Base-by-base conservation (phyloP, 345 rosid species). In the Streptanthus diversifolius region DNA sequence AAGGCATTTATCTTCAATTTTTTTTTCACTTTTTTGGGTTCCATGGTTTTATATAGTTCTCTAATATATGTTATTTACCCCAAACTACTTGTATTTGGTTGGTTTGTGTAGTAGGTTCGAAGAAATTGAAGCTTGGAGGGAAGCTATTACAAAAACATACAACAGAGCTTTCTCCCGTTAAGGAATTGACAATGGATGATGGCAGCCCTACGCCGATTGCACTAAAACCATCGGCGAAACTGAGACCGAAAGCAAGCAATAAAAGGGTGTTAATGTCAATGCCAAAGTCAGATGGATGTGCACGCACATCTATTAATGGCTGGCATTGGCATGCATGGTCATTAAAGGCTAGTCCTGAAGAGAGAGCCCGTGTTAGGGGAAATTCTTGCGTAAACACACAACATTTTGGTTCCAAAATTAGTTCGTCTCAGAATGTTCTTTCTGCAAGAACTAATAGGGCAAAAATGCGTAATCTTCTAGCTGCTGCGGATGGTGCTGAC, bases 291-390 rank as follows among this genome's bases (percentile, higher is more conserved):
- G 79, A 83, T 83, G 97, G 95, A 63, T 95, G 98, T 84, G 99
- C 99, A 9, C 85, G 99, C 56, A 68, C 88, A 69, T 95, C 98
- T 53, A 86, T 95, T 56, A 84, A 83, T 83, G 99, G 98, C 48
- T 87, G 89, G 98, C 82, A 87, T 72, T 95, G 99, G 99, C 99
- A 77, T 76, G 80, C 66, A 61, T 95, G 99, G 99, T 92, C 99
- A 3, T 65, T 76, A 66, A 83, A 83, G 62, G 99, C 99, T 43
- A 84, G 90, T 64, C 91, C 89, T 55, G 61, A 84, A 70, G 92
- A 88, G 82, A 88, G 96, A 84, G 81, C 98, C 37, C 79, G 79
- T 55, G 84, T 82, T 72, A 87, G 96, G 80, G 99, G 98, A 69
- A 78, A 66, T 66, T 73, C 77, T 53, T 66, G 65, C 29, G 68